Base-by-base conservation (phyloP, 1,284 basidiomycete genomes). In the Moesziomyces antarcticus region DNA sequence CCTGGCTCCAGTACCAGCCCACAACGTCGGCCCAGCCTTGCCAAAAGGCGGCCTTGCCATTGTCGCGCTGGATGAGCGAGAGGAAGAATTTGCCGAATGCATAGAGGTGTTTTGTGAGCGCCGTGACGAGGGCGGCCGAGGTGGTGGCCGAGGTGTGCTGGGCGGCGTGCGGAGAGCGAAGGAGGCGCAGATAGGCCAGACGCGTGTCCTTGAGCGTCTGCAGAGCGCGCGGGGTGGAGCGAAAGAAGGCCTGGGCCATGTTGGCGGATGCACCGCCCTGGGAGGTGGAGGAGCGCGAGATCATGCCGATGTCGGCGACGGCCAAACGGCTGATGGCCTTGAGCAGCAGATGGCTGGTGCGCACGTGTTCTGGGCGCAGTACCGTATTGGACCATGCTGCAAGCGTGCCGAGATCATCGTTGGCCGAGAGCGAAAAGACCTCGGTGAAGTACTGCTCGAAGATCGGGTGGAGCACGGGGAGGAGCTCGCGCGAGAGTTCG, bases 31-130 rank as follows among this genome's bases (percentile, higher is more conserved):
- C 48, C 82, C 82, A 84, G 25, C 78, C 81, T 1, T 73, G 45
- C 82, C 82, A 84, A 45, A 59, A 54, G 0, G 79, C 72, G 24
- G 79, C 81, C 30, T 81, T 78, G 53, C 77, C 78, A 53, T 78
- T 75, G 52, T 79, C 71, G 35, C 62, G 66, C 37, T 73, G 61
- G 25, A 82, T 59, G 24, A 84, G 73, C 13, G 75, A 80, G 14
- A 78, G 58, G 66, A 79, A 82, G 24, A 84, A 63, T 57, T 84
- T 84, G 59, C 76, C 79, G 49, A 83, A 81, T 5, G 70, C 75
- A 18, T 73, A 57, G 40, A 81, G 73, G 53, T 81, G 78, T 54
- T 80, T 82, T 22, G 81, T 82, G 43, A 84, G 73, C n/a, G 68
- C 57, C 5, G 68, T 58, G 8, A 73, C 56, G 5, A 77, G 52